phyloP scores from a whole-genome alignment of 2,329 filamentous ascomycete genomes.

The Claviceps purpurea region DNA sequence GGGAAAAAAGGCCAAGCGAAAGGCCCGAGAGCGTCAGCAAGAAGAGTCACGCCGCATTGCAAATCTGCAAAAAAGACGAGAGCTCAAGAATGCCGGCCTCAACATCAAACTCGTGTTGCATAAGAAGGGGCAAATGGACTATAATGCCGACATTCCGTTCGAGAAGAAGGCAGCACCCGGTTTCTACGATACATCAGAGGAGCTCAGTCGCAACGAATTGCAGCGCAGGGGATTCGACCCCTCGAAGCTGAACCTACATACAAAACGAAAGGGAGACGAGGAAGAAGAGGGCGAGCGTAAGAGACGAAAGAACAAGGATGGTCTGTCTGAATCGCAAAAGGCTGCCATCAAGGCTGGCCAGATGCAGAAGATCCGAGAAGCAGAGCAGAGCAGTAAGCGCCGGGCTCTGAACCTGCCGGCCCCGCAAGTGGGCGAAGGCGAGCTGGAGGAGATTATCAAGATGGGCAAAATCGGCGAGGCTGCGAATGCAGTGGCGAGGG shows the following conservation, averaged over 20 bases:
- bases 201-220: slow-evolving; percentile 66
- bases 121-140: slow-evolving; percentile 97
- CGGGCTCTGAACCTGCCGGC: slow-evolving; percentile 69
- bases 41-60: slow-evolving; percentile 88
- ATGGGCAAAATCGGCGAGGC: slow-evolving; percentile 91
- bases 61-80: slow-evolving; percentile 83
- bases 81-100: slow-evolving; percentile 94
- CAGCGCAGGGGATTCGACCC: slow-evolving; percentile 82
- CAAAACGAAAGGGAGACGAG: slow-evolving; percentile 91
- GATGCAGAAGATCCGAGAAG: slow-evolving; percentile 87
- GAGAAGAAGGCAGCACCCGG: slow-evolving; percentile 81
- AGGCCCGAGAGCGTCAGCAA: slow-evolving; percentile 87
- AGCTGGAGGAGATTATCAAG: slow-evolving; percentile 96
- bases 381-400: slow-evolving; percentile 91
- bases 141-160: slow-evolving; percentile 97
- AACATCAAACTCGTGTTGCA: slow-evolving; percentile 89
- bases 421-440: slow-evolving; percentile 83
- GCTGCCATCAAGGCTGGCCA: slow-evolving; percentile 88
- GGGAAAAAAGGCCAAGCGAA: slow-evolving; percentile 97
- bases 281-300: slow-evolving; percentile 73
- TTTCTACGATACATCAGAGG: slow-evolving; percentile 87
- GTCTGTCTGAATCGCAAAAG: slow-evolving; percentile 63
- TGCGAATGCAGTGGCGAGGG: slow-evolving; percentile 60
- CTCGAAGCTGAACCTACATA: slow-evolving; percentile 76
- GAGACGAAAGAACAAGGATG: slow-evolving; percentile 74